Evolutionary conservation across 2,329 filamentous ascomycete species (phyloP).

Genomic region (Westerdykella sp.): DNA sequence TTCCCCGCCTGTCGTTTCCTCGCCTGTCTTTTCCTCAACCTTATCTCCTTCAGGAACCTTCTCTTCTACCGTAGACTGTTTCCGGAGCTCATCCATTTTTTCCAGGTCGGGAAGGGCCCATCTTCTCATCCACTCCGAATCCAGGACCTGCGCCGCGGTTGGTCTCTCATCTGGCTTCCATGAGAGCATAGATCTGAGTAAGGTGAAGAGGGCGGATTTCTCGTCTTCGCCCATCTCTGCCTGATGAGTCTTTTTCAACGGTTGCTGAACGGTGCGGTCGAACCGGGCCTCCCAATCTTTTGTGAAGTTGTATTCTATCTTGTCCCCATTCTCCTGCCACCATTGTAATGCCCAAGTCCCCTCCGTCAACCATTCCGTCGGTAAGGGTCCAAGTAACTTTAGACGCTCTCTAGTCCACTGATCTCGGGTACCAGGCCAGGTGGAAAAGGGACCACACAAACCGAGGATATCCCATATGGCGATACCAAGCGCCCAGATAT

Average conservation of each 20-base stretch:
- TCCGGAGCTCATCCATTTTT: neutral
- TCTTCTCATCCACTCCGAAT: conserved; percentile 8
- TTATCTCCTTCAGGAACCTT: too few relatives aligned
- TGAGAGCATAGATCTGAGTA: conserved; percentile 8
- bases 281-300: conserved; percentile 7
- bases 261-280: conserved; percentile 6
- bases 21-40: too few relatives aligned
- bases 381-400: conserved; percentile 4
- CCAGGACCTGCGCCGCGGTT: conserved; percentile 9
- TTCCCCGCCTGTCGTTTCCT: too few relatives aligned
- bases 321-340: conserved; percentile 1
- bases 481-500: conserved; percentile 8
- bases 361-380: conserved; percentile 4
- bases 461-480: conserved; percentile 5
- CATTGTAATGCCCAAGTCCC: conserved; percentile 3
- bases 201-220: conserved; percentile 5
- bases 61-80: too few relatives aligned
- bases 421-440: conserved; percentile 3
- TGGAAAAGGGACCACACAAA: conserved; percentile 2
- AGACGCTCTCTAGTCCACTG: conserved; percentile 6
- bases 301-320: neutral
- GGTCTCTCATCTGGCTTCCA: conserved; percentile 7
- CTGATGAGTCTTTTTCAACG: conserved; percentile 3
- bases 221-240: conserved; percentile 5
- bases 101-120: conserved; percentile 6